phyloP scores from a whole-genome alignment of 2,329 filamentous ascomycete species.

The Alternaria rosae region DNA sequence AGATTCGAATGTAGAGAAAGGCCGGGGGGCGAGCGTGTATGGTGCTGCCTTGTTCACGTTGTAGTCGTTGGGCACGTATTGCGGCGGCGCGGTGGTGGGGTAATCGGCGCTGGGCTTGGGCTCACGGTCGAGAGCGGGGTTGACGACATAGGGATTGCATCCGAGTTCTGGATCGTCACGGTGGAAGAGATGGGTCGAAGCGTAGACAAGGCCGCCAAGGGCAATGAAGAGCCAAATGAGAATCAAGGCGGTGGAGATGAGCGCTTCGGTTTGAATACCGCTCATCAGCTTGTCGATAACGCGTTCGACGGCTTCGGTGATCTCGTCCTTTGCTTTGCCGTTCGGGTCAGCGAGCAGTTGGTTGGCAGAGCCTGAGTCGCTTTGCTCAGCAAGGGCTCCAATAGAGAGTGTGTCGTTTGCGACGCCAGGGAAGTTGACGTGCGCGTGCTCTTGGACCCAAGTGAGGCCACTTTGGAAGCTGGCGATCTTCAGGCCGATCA shows the following conservation, averaged over 20 bases:
- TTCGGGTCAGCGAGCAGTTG: slow-evolving; percentile 81
- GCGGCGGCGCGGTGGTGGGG: slow-evolving; percentile 48
- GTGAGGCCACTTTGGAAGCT: slow-evolving; percentile 87
- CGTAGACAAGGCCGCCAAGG: slow-evolving; percentile 74
- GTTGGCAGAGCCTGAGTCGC: slow-evolving; percentile 62
- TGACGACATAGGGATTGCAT: slow-evolving; percentile 40
- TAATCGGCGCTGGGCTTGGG: slow-evolving; percentile 31
- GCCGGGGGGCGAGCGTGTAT: slow-evolving; percentile 56
- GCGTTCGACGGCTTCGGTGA: slow-evolving; percentile 75
- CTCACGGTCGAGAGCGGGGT: slow-evolving; percentile 34
- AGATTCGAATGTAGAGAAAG: slow-evolving; percentile 53
- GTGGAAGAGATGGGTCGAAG: slow-evolving; percentile 66
- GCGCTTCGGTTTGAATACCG: slow-evolving; percentile 75
- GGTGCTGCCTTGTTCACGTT: slow-evolving; percentile 55
- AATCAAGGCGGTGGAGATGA: slow-evolving; percentile 78
- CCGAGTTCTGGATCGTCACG: slow-evolving; percentile 55
- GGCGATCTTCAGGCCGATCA: slow-evolving; percentile 87
- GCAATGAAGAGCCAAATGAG: slow-evolving; percentile 80
- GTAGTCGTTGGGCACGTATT: slow-evolving; percentile 53
- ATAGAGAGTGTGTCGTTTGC: slow-evolving; percentile 82
- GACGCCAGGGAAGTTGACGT: slow-evolving; percentile 81
- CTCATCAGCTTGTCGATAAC: slow-evolving; percentile 73
- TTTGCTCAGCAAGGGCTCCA: slow-evolving; percentile 69
- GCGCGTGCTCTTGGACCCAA: slow-evolving; percentile 88
- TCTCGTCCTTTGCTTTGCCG: slow-evolving; percentile 77